Percentiles rank a stretch among this genome's conserved stretches.
Conservation (phyloP, 257 asterid genomes). For the Nicotiana attenuata region DNA sequence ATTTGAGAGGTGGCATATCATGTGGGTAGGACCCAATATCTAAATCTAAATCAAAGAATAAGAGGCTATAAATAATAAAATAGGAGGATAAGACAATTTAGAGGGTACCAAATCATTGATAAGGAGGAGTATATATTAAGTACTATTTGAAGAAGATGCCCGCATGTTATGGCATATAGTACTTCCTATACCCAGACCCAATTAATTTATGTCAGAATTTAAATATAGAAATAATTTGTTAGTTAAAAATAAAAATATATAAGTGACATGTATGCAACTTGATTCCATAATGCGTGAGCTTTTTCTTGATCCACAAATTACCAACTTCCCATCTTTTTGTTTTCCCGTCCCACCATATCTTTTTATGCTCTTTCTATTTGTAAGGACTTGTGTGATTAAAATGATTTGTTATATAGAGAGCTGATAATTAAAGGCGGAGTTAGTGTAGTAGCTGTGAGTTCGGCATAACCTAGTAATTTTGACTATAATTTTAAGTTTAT, state of each 20-base stretch:
- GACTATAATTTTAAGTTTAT: too few species aligned
- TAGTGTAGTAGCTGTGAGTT: too few species aligned
- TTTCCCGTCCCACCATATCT: not conserved
- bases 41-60: not conserved
- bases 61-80: not conserved
- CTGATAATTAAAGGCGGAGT: too few species aligned
- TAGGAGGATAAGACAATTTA: not conserved
- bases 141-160: not conserved
- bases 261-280: not conserved
- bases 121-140: not conserved
- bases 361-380: not conserved
- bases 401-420: too few species aligned
- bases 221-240: not conserved
- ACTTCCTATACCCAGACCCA: not conserved
- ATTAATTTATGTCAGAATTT: not conserved
- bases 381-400: not conserved
- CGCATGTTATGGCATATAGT: not conserved
- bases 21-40: not conserved
- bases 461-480: too few species aligned
- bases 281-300: not conserved
- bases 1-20: not conserved
- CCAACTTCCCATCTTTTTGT: not conserved
- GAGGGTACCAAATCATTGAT: slow-evolving; percentile 4
- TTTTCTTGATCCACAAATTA: not conserved
- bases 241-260: not conserved